Base-by-base conservation (phyloP, 75 land plant species). In the Sequoiadendron giganteum region DNA sequence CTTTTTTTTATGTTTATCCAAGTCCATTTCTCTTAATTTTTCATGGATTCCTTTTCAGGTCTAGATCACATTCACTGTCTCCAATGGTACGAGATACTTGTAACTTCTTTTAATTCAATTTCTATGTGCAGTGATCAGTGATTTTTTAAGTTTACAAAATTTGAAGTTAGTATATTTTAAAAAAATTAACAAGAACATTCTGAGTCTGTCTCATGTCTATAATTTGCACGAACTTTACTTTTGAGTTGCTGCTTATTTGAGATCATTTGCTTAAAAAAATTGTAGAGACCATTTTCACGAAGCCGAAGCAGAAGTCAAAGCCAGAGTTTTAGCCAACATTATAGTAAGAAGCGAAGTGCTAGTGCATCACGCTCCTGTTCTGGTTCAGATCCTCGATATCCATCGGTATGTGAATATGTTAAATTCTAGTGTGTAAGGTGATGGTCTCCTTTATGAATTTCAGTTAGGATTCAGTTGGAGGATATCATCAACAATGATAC, bases 331-430 rank as follows among this genome's bases (percentile, higher is more conserved):
- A 80, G 83, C 45, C n/a, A 30, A 82, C 84, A 11, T 42, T 28
- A 28, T 82, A 45, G 11, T n/a, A 28, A 82, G 30, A 40, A 30
- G 52, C 14, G n/a, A 43, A 43, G 30, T 47, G 30, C 47, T 78
- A 84, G 58, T 28, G 32, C 84, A 82, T 82, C 84, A 28, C 52
- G 1, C 10, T 82, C 52, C 3, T 3, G 38, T 75, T 75, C 77
- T 32, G 38, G 38, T 8, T 90, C 97, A 54, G 88, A 83, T 45
- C 85, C 90, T 45, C 92, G 92, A 18, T 92, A 93, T 86, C 84
- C 87, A 75, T 95, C 96, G 73, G 77, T 75, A 75, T 34, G 77
- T 75, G 34, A 34, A 11, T 75, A 32, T 75, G 77, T 32, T 75
- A 32, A 75, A 75, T 30, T 72, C 76, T 32, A n/a, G 30, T 28